Percentiles rank a stretch among this genome's conserved stretches.
Evolutionary conservation across 139 green algal genomes (phyloP).

Genomic region (Desmodesmus armatus): DNA sequence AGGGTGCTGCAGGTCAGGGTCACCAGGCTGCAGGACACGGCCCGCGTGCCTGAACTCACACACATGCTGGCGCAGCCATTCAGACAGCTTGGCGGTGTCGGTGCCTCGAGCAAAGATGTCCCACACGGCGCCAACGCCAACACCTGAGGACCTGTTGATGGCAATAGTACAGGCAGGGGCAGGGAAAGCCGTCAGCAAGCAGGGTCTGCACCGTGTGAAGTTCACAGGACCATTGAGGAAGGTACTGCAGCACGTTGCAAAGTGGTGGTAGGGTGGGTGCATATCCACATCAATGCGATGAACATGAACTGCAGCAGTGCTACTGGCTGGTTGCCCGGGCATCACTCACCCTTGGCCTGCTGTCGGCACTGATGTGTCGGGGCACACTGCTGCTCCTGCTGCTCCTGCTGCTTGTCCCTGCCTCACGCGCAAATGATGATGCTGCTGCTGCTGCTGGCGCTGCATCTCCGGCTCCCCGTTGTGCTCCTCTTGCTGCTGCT

Average conservation of each 20-base stretch:
- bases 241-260: too few relatives aligned
- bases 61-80: too few relatives aligned
- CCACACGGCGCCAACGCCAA: conserved; percentile 82
- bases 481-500: conserved; percentile 1
- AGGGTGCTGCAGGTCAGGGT: too few relatives aligned
- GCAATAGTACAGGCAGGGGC: not conserved
- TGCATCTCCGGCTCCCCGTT: not conserved
- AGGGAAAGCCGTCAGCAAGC: not conserved
- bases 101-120: conserved; percentile 79
- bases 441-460: not conserved
- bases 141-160: not conserved
- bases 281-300: too few relatives aligned
- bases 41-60: too few relatives aligned
- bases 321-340: not conserved
- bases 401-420: not conserved
- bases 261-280: too few relatives aligned
- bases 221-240: too few relatives aligned
- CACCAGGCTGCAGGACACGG: too few relatives aligned
- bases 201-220: not conserved
- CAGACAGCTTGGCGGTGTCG: conserved; percentile 51
- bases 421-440: not conserved
- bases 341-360: not conserved
- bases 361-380: not conserved
- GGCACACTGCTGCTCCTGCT: not conserved
- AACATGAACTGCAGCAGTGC: not conserved